These are phyloP conservation scores for Lipomyces yamadae DNA, from an alignment of 805 yeast genomes.

Conservation along the genomic window DNA sequence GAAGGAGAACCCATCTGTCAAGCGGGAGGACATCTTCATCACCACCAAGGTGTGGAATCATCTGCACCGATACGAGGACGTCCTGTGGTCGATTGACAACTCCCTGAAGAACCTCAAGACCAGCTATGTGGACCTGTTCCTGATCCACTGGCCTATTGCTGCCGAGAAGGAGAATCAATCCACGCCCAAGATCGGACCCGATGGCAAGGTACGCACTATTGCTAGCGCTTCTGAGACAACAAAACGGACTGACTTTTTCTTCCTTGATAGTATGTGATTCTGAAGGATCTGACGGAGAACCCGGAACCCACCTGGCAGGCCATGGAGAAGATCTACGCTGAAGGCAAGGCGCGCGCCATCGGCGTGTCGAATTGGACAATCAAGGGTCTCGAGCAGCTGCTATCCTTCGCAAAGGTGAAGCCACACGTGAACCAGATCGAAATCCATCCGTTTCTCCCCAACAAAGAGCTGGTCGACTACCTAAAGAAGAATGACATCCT, in stretches of 20 bases:
- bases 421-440: slow-evolving; percentile 82
- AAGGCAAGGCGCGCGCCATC: slow-evolving; percentile 57
- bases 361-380: slow-evolving; percentile 80
- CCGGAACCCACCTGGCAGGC: slow-evolving; percentile 56
- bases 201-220: slow-evolving; percentile 45
- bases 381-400: slow-evolving; percentile 26
- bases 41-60: slow-evolving; percentile 48
- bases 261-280: slow-evolving; percentile 11
- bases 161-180: slow-evolving; percentile 70
- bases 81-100: slow-evolving; percentile 51
- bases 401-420: slow-evolving; percentile 50
- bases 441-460: slow-evolving; percentile 74
- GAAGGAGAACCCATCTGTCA: slow-evolving; percentile 52
- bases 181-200: slow-evolving; percentile 52
- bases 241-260: slow-evolving; percentile 9
- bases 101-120: slow-evolving; percentile 66
- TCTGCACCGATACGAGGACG: slow-evolving; percentile 47
- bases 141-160: slow-evolving; percentile 83
- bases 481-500: slow-evolving; percentile 58
- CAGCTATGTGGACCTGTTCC: slow-evolving; percentile 76
- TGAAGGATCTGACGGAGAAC: slow-evolving; percentile 10
- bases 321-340: slow-evolving; percentile 61
- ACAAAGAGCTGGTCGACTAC: slow-evolving; percentile 59
- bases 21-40: slow-evolving; percentile 50
- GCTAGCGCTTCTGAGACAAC: slow-evolving; percentile 10